Conservation (phyloP, 1,284 basidiomycete species). For the Somion occarium region DNA sequence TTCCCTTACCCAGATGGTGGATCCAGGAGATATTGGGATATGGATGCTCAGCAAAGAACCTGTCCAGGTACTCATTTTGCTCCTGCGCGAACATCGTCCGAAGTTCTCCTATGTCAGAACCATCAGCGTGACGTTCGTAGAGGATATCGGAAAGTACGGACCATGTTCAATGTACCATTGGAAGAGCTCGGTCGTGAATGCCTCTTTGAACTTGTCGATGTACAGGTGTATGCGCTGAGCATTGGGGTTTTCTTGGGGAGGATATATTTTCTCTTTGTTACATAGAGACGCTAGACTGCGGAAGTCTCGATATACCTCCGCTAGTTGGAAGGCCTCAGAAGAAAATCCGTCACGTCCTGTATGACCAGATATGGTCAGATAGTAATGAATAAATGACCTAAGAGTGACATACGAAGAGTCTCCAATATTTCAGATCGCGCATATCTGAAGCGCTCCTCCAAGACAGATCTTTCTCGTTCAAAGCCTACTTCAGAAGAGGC, state of each 20-base stretch:
- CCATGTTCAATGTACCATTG: constrained; percentile 82
- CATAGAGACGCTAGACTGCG: constrained; percentile 78
- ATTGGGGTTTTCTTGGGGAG: constrained; percentile 59
- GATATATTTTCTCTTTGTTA: constrained; percentile 61
- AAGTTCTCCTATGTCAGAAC: constrained; percentile 54
- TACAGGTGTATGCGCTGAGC: constrained; percentile 61
- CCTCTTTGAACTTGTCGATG: constrained; percentile 76
- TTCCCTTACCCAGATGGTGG: constrained; percentile 74
- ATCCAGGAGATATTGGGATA: constrained; percentile 83
- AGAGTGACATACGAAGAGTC: constrained; percentile 57
- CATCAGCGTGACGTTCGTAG: constrained; percentile 8
- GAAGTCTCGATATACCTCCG: constrained; percentile 85
- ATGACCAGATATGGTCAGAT: not conserved
- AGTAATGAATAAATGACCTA: not conserved
- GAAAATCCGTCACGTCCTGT: constrained; percentile 65
- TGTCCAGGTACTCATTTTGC: constrained; percentile 63
- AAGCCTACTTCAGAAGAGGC: too few relatives aligned
- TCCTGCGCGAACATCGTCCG: constrained; percentile 69
- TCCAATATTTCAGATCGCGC: constrained; percentile 73
- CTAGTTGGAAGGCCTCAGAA: constrained; percentile 72
- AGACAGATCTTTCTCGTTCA: constrained; percentile 49
- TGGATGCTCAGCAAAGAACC: constrained; percentile 65
- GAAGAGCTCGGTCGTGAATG: constrained; percentile 87
- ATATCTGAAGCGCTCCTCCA: constrained; percentile 62
- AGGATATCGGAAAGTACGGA: constrained; percentile 17